phyloP scores from a whole-genome alignment of 345 rosid genomes.

The Pistacia atlantica region DNA sequence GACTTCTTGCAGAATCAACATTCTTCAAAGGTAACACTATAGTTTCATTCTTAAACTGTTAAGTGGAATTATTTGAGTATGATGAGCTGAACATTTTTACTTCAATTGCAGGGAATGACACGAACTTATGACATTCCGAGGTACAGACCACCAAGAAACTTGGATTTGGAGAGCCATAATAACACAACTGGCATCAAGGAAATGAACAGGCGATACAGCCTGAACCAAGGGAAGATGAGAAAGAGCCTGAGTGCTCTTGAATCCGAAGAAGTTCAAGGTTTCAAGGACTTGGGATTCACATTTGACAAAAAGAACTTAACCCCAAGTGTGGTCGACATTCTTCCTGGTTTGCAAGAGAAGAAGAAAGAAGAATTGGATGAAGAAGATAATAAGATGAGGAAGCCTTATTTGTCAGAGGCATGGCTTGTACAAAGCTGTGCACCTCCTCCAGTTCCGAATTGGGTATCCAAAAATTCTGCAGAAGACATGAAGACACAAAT shows the following conservation, averaged over 20 bases:
- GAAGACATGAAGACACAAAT: conserved; percentile 64
- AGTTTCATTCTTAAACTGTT: not conserved
- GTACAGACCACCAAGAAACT: conserved; percentile 45
- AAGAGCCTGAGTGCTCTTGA: conserved; percentile 54
- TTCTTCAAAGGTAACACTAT: conserved; percentile 36
- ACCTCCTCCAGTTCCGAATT: conserved; percentile 48
- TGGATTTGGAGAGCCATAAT: conserved; percentile 19
- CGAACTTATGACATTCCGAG: conserved; percentile 38
- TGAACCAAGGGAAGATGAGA: conserved; percentile 25
- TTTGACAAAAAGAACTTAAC: conserved; percentile 40
- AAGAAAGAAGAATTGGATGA: conserved; percentile 12
- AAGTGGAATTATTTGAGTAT: no score
- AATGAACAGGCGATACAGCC: conserved; percentile 18
- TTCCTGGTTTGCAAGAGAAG: conserved; percentile 44
- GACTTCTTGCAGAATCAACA: conserved; percentile 20
- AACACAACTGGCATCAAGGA: conserved; percentile 17
- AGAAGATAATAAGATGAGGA: conserved; percentile 15
- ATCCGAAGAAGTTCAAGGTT: conserved; percentile 43
- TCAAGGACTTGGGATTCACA: conserved; percentile 52
- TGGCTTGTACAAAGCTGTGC: conserved; percentile 39
- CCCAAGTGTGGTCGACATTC: conserved; percentile 27
- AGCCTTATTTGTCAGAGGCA: conserved; percentile 41
- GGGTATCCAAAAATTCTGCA: conserved; percentile 38
- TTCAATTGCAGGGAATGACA: conserved; percentile 23
- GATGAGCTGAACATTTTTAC: not conserved